These are phyloP conservation scores for Microsporum canis DNA, from an alignment of 2,329 filamentous ascomycete species.

Conservation along the genomic window DNA sequence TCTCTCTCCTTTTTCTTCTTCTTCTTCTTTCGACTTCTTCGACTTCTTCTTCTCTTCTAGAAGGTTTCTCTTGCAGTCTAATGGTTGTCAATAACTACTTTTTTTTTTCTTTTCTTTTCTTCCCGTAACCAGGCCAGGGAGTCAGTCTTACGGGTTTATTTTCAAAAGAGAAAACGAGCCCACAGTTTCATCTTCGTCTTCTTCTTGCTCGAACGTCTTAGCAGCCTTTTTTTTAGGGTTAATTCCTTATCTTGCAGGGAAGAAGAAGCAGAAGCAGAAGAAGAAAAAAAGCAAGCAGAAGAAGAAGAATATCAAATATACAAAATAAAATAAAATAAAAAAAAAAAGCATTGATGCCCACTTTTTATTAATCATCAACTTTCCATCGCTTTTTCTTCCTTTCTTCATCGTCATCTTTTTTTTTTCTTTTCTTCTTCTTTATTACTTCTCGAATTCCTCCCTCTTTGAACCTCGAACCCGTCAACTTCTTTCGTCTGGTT, in stretches of 20 bases:
- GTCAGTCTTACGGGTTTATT: background rate
- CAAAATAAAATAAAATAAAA: background rate
- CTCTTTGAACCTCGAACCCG: background rate
- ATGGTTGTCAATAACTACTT: background rate
- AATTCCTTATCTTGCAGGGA: background rate
- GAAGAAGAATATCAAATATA: no score
- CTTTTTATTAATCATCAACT: background rate
- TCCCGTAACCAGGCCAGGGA: background rate
- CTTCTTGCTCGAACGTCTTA: background rate
- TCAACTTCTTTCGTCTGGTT: background rate
- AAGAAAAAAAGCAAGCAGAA: no score
- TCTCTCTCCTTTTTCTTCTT: background rate
- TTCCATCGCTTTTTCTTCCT: background rate
- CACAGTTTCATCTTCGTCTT: background rate
- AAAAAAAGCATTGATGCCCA: background rate
- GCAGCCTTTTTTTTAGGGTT: background rate
- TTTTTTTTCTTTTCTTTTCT: background rate
- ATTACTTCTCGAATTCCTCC: background rate
- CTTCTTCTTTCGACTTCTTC: background rate
- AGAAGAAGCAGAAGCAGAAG: background rate
- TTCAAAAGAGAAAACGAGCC: background rate
- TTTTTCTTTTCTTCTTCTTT: background rate
- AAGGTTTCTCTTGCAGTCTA: background rate
- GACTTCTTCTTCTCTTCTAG: background rate
- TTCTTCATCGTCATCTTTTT: background rate